Evolutionary conservation across 1,139 yeast species (phyloP), one percentile per base, ranked within the genome.

Genomic region (Candida sp.): DNA sequence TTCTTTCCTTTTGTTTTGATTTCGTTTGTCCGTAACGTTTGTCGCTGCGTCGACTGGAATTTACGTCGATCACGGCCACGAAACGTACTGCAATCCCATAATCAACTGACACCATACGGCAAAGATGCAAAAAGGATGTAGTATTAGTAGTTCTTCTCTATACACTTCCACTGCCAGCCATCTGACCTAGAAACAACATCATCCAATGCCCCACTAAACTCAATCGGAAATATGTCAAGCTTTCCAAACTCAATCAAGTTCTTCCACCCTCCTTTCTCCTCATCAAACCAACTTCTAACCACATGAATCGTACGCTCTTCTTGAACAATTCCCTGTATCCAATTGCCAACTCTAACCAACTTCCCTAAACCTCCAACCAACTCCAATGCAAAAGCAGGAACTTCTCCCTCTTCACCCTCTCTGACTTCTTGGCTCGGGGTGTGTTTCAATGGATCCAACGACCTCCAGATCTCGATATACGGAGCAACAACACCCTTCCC

Each of bases 401-500:
- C 22, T 2, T 34, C 42, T 7, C 28, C 17, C 1, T 41, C 47
- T 45, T 53, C 32, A 23, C 40, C 40, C 54, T 72, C 75, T 47
- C 71, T 59, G 5, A 68, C 74, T 42, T 72, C 70, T 0, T 49
- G 53, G 0, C 47, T 49, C 0, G 79, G 78, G 2, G 72, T 62
- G 17, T 71, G 65, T 7, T 57, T 54, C 3, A 56, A 46, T 1
- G 84, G 77, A 59, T 81, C 80, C 33, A 84, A 60, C 7, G 81
- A 73, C 57, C 85, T 65, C 90, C 90, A 85, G 25, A 81, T 70
- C 63, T 85, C 90, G 33, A 77, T 68, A 57, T 83, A 85, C 5
- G 70, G 70, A 51, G 77, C 78, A 5, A 64, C 58, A n/a, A 61
- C 57, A 0, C 81, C 80, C 0, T 84, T 73, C 1, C 81, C 75